Percentiles rank a stretch among this genome's conserved stretches.
These are phyloP conservation scores for Mortierella antarctica DNA, from an alignment of 192 early-diverging fungal genomes.

Conservation along the genomic window DNA sequence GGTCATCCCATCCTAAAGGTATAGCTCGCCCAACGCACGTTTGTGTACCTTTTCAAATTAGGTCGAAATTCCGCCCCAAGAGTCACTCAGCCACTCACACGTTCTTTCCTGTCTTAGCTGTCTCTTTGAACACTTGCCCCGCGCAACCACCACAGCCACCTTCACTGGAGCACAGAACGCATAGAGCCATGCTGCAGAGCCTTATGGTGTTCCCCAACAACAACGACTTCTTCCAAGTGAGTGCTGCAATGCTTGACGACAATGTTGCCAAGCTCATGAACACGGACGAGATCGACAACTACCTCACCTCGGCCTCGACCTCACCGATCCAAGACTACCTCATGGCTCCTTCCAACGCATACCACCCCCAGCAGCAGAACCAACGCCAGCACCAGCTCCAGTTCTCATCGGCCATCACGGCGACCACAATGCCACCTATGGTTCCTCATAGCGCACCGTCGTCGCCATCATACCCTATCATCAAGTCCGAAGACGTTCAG, in stretches of 20 bases:
- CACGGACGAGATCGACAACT: slow-evolving; percentile 36
- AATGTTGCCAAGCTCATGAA: slow-evolving; percentile 33
- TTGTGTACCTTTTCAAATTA: too few relatives aligned
- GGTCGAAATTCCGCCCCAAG: too few relatives aligned
- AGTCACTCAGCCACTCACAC: too few relatives aligned
- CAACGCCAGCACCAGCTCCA: slow-evolving; percentile 41
- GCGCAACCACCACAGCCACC: background rate
- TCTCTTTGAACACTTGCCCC: too few relatives aligned
- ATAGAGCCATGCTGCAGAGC: slow-evolving; percentile 43
- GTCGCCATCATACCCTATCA: slow-evolving; percentile 31
- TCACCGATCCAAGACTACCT: slow-evolving; percentile 44
- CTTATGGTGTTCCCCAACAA: slow-evolving; percentile 39
- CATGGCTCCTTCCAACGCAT: slow-evolving; percentile 17
- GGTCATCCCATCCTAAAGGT: too few relatives aligned
- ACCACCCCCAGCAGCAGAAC: slow-evolving; percentile 21
- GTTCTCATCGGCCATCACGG: slow-evolving; percentile 8
- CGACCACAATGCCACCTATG: slow-evolving; percentile 10
- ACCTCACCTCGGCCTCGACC: slow-evolving; percentile 23
- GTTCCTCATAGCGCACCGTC: slow-evolving; percentile 33
- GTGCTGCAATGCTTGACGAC: slow-evolving; percentile 26
- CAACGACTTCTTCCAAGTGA: slow-evolving; percentile 38
- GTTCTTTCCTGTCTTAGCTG: too few relatives aligned
- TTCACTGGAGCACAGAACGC: slow-evolving; percentile 1
- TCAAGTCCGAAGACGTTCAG: slow-evolving; percentile 44
- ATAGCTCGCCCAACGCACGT: too few relatives aligned